These are phyloP conservation scores for Pythium biforme DNA, from an alignment of 352 stramenopile species.

Conservation along the genomic window DNA sequence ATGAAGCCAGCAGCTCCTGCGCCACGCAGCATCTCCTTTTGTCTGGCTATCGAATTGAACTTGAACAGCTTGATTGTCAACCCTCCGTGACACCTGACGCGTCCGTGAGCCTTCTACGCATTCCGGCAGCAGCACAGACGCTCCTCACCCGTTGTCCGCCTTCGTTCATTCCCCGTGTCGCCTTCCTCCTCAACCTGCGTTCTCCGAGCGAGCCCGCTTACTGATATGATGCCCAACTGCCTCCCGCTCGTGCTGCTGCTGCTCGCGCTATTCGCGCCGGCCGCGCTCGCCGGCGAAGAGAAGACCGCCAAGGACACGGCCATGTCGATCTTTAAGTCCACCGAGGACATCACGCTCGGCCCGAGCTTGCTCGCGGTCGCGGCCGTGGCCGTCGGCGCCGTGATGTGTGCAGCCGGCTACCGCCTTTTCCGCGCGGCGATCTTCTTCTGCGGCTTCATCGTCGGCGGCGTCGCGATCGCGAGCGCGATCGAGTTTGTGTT, in stretches of 20 bases:
- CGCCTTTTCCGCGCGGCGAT: slow-evolving; percentile 50
- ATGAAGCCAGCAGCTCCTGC: background rate
- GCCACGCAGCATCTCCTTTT: too few relatives aligned
- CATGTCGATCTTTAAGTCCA: slow-evolving; percentile 42
- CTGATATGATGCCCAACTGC: background rate
- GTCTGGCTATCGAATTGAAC: too few relatives aligned
- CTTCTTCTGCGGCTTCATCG: slow-evolving; percentile 45
- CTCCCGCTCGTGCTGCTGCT: slow-evolving; percentile 2
- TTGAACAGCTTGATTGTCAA: too few relatives aligned
- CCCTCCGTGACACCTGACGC: background rate
- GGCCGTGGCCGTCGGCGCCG: slow-evolving; percentile 38
- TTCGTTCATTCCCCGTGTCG: background rate
- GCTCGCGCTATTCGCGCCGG: slow-evolving; percentile 8
- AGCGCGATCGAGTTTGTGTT: slow-evolving; percentile 36
- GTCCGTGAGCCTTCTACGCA: background rate
- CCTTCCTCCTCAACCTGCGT: background rate
- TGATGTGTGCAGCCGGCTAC: slow-evolving; percentile 60
- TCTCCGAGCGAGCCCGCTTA: background rate
- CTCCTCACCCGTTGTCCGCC: too few relatives aligned
- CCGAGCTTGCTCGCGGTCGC: slow-evolving; percentile 37
- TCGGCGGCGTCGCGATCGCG: slow-evolving; percentile 37
- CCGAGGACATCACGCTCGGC: slow-evolving; percentile 37
- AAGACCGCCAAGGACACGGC: slow-evolving; percentile 27
- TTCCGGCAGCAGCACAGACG: background rate
- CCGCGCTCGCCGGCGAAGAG: slow-evolving; percentile 6